Evolutionary conservation across 495 filamentous ascomycete genomes (phyloP).

Genomic region (Bathelium albidoporum): DNA sequence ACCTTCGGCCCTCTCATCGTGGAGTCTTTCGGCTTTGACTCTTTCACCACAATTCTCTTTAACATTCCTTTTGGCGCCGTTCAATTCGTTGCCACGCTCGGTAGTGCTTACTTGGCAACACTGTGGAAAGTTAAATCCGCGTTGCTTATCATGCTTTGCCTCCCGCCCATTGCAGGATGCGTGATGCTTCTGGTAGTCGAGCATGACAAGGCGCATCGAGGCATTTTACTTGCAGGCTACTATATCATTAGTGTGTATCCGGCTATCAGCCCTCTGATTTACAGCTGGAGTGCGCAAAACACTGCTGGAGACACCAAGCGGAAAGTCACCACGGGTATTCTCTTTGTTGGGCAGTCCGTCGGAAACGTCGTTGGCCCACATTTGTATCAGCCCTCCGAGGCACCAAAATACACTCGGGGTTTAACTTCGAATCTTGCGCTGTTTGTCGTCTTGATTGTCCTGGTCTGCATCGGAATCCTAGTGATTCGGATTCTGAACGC

Average conservation of each 20-base stretch:
- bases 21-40: slow-evolving; percentile 48
- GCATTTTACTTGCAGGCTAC: slow-evolving; percentile 46
- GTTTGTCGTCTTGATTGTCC: slow-evolving; percentile 43
- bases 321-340: slow-evolving; percentile 47
- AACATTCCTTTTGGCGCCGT: slow-evolving; percentile 57
- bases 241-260: slow-evolving; percentile 50
- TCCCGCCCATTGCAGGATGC: slow-evolving; percentile 47
- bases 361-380: slow-evolving; percentile 49
- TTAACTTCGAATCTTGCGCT: slow-evolving; percentile 46
- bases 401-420: slow-evolving; percentile 44
- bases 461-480: slow-evolving; percentile 34
- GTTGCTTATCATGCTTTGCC: slow-evolving; percentile 44
- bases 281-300: slow-evolving; percentile 53
- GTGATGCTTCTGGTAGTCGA: slow-evolving; percentile 44
- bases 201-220: slow-evolving; percentile 37
- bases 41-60: slow-evolving; percentile 52
- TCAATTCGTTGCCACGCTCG: slow-evolving; percentile 48
- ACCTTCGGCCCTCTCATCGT: slow-evolving; percentile 58
- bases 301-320: slow-evolving; percentile 56
- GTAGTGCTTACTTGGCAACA: slow-evolving; percentile 46
- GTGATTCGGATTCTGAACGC: slow-evolving; percentile 43
- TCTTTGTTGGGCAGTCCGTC: slow-evolving; percentile 48
- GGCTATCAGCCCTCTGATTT: slow-evolving; percentile 51
- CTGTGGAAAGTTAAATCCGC: slow-evolving; percentile 44
- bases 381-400: slow-evolving; percentile 47